A percentile compares a stretch with the other conserved stretches of the same genome.
Evolutionary conservation across 1,284 basidiomycete genomes (phyloP).

Genomic region (Inonotus obliquus): DNA sequence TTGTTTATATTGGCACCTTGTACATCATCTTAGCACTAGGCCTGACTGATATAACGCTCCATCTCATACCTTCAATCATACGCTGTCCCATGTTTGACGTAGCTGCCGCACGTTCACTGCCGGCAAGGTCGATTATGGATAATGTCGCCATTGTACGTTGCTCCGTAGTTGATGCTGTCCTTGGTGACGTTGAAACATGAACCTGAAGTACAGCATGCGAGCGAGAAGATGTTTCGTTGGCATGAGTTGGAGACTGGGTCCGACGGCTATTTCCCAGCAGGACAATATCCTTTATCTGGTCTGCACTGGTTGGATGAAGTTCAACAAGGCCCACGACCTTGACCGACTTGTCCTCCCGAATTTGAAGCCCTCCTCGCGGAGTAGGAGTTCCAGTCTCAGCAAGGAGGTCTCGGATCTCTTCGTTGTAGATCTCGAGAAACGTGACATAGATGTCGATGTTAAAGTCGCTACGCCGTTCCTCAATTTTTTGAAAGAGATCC

Average conservation of each 20-base stretch:
- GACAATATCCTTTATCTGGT: slow-evolving; percentile 92
- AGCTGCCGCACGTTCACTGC: slow-evolving; percentile 91
- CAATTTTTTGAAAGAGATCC: slow-evolving; percentile 87
- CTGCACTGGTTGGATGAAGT: slow-evolving; percentile 72
- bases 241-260: slow-evolving; percentile 89
- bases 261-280: slow-evolving; percentile 81
- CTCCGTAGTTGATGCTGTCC: slow-evolving; percentile 76
- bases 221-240: slow-evolving; percentile 91
- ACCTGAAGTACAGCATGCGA: slow-evolving; percentile 96
- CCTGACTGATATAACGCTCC: background rate
- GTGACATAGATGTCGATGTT: slow-evolving; percentile 85
- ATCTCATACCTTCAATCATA: slow-evolving; percentile 81
- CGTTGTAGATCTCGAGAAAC: slow-evolving; percentile 97
- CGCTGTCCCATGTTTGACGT: slow-evolving; percentile 96
- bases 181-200: slow-evolving; percentile 83
- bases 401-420: slow-evolving; percentile 95
- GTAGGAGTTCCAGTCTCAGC: slow-evolving; percentile 60
- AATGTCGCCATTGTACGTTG: slow-evolving; percentile 81
- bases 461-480: slow-evolving; percentile 77
- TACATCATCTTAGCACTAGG: background rate
- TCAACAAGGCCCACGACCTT: slow-evolving; percentile 85
- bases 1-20: slow-evolving; percentile 97
- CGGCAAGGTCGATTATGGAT: slow-evolving; percentile 95
- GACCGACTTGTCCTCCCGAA: slow-evolving; percentile 90
- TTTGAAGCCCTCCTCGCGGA: slow-evolving; percentile 80